Percentiles rank a stretch among this genome's conserved stretches.
Conservation (phyloP, 2,329 filamentous ascomycete genomes). For the Talaromyces sp. region DNA sequence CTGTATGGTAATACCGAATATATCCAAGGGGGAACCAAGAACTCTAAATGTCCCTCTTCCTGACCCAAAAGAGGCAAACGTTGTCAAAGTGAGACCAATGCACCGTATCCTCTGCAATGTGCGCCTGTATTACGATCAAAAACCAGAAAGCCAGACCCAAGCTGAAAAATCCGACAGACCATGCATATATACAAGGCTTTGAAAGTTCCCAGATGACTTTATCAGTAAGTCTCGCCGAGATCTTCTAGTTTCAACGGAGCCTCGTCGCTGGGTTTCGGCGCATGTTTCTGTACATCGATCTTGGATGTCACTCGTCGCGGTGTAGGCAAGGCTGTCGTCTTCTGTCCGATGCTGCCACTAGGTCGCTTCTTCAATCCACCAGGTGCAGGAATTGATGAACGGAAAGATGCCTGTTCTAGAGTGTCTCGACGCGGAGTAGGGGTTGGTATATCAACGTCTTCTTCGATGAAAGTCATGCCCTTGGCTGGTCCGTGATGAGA, state of each 20-base stretch:
- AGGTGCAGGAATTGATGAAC: conserved; percentile 50
- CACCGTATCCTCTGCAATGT: conserved; percentile 17
- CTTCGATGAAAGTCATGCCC: conserved; percentile 56
- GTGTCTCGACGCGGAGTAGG: conserved; percentile 37
- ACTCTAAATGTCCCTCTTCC: not conserved
- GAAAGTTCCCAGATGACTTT: not conserved
- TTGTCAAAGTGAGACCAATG: conserved; percentile 8
- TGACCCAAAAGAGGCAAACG: not conserved
- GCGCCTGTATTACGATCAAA: conserved; percentile 2
- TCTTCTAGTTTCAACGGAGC: conserved; percentile 51
- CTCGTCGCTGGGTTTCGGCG: conserved; percentile 46
- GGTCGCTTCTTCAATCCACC: conserved; percentile 49
- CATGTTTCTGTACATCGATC: conserved; percentile 34
- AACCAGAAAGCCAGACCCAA: not conserved
- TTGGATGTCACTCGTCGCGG: conserved; percentile 40
- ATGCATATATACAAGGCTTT: conserved; percentile 7
- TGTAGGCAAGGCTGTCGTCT: conserved; percentile 36
- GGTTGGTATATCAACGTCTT: conserved; percentile 35
- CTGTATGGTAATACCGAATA: not conserved
- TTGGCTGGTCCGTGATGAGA: conserved; percentile 55
- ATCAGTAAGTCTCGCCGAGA: conserved; percentile 56
- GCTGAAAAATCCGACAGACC: conserved; percentile 10
- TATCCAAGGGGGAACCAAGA: not conserved
- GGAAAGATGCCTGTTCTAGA: conserved; percentile 36
- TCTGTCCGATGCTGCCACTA: conserved; percentile 40